Evolutionary conservation across 1,284 basidiomycete genomes (phyloP).

Genomic region (Athelia psychrophila): DNA sequence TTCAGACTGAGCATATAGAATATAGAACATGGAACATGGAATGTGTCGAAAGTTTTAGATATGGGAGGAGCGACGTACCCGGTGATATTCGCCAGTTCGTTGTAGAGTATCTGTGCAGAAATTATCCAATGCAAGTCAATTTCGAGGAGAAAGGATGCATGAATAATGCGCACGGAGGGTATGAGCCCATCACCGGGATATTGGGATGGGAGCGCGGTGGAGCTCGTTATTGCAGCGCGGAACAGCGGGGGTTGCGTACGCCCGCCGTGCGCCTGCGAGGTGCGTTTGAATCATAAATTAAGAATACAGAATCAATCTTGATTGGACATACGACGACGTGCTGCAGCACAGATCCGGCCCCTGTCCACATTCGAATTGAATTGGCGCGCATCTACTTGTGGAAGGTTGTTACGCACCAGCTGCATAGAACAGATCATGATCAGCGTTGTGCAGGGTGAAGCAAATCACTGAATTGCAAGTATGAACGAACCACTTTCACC

Average conservation of each 20-base stretch:
- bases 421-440: neutral
- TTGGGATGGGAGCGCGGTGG: slow-evolving; percentile 41
- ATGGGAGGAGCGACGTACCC: neutral
- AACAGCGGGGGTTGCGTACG: slow-evolving; percentile 39
- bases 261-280: slow-evolving; percentile 26
- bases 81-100: slow-evolving; percentile 24
- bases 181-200: slow-evolving; percentile 40
- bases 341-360: slow-evolving; percentile 30
- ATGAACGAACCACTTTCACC: slow-evolving; percentile 14
- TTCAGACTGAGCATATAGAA: neutral
- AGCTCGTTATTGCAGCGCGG: slow-evolving; percentile 41
- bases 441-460: neutral
- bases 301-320: neutral
- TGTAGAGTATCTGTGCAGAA: slow-evolving; percentile 25
- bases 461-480: neutral
- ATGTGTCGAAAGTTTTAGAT: neutral
- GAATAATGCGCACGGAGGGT: slow-evolving; percentile 36
- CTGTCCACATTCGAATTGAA: slow-evolving; percentile 10
- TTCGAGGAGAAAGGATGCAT: neutral
- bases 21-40: too few relatives aligned
- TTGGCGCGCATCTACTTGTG: slow-evolving; percentile 1
- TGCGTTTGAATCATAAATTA: neutral
- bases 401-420: neutral
- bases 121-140: slow-evolving; percentile 21
- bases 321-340: slow-evolving; percentile 18